These are phyloP conservation scores for Hyphodiscus sp. DNA, from an alignment of 2,329 filamentous ascomycete species.

Conservation along the genomic window DNA sequence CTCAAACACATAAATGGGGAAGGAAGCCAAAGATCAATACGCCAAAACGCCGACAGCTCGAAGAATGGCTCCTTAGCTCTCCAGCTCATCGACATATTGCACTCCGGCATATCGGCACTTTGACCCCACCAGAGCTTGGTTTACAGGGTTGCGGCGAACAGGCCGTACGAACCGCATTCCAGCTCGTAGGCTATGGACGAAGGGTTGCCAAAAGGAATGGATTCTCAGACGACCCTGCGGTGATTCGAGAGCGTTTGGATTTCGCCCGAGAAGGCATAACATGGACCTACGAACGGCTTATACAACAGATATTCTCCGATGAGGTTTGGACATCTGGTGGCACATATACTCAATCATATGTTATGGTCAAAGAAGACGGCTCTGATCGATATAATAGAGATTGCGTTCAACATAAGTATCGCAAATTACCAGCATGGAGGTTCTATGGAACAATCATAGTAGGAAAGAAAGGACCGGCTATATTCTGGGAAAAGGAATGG, in stretches of 20 bases:
- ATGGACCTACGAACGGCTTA: background rate
- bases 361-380: background rate
- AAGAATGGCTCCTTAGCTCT: background rate
- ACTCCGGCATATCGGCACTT: background rate
- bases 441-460: slow-evolving; percentile 5
- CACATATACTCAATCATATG: background rate
- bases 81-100: too few relatives aligned
- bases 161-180: background rate
- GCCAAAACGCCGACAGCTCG: background rate
- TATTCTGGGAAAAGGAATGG: slow-evolving; percentile 5
- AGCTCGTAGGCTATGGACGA: background rate
- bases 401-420: slow-evolving; percentile 4
- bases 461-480: background rate
- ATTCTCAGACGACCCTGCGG: background rate
- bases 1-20: too few relatives aligned
- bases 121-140: background rate
- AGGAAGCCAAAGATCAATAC: background rate
- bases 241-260: background rate
- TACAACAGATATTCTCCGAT: background rate
- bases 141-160: background rate
- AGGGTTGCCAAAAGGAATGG: background rate
- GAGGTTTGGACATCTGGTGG: slow-evolving; percentile 1
- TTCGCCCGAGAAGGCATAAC: background rate
- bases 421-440: slow-evolving; percentile 5
- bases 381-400: background rate